These are phyloP conservation scores for Exobasidium cylindrosporum DNA, from an alignment of 1,284 basidiomycete species.

Conservation along the genomic window DNA sequence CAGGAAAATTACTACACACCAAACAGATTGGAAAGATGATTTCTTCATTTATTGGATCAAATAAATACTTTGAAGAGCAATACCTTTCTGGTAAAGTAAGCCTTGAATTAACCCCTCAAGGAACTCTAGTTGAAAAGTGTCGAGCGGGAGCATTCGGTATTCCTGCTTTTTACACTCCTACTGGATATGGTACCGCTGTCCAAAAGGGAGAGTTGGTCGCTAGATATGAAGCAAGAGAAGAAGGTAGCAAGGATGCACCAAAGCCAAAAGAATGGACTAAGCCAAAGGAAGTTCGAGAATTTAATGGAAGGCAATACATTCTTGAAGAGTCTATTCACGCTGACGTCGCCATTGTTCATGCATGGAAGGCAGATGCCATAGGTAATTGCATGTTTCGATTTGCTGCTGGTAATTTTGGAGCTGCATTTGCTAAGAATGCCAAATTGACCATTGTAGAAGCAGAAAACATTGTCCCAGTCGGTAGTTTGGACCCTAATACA, in stretches of 20 bases:
- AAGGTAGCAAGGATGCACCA: slow-evolving; percentile 24
- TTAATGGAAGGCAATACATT: slow-evolving; percentile 78
- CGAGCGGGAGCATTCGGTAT: slow-evolving; percentile 90
- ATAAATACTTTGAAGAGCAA: slow-evolving; percentile 50
- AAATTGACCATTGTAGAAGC: slow-evolving; percentile 50
- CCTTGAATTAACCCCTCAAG: slow-evolving; percentile 51
- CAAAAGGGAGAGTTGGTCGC: slow-evolving; percentile 57
- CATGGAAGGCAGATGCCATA: slow-evolving; percentile 88
- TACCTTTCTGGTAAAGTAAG: slow-evolving; percentile 47
- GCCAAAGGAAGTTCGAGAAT: slow-evolving; percentile 72
- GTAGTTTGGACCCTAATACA: slow-evolving; percentile 37
- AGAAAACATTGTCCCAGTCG: slow-evolving; percentile 48
- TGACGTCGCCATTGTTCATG: slow-evolving; percentile 83
- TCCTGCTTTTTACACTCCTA: slow-evolving; percentile 92
- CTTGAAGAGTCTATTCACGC: slow-evolving; percentile 82
- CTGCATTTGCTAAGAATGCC: slow-evolving; percentile 50
- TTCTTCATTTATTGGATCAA: slow-evolving; percentile 51
- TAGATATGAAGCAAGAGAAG: slow-evolving; percentile 44
- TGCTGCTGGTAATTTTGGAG: slow-evolving; percentile 49
- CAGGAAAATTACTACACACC: slow-evolving; percentile 32
- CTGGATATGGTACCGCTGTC: slow-evolving; percentile 63
- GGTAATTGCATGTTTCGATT: slow-evolving; percentile 58
- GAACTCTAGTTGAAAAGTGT: slow-evolving; percentile 81
- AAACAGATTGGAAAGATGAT: slow-evolving; percentile 46
- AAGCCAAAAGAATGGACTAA: slow-evolving; percentile 52